Evolutionary conservation across 2,329 filamentous ascomycete genomes (phyloP).

Genomic region (Ophiosphaerella narmari): DNA sequence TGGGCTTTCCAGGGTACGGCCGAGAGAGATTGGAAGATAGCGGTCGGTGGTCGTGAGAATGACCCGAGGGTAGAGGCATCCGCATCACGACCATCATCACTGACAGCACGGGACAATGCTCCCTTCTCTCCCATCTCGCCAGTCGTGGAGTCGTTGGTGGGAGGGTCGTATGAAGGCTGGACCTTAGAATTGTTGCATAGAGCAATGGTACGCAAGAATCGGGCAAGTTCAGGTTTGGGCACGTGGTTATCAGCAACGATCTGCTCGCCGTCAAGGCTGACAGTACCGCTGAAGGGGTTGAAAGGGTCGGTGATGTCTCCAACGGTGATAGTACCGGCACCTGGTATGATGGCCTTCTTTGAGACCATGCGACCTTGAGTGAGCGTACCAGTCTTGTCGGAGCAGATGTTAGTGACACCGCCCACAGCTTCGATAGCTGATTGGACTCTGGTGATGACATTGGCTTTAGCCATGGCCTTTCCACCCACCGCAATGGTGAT

Average conservation of each 20-base stretch:
- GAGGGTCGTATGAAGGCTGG: conserved; percentile 23
- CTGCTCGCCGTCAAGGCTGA: conserved; percentile 34
- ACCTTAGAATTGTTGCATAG: conserved; percentile 48
- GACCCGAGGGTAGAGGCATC: conserved; percentile 38
- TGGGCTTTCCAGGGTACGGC: conserved; percentile 39
- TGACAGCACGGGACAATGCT: conserved; percentile 35
- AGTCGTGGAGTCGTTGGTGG: conserved; percentile 24
- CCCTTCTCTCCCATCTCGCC: conserved; percentile 51
- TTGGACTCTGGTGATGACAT: conserved; percentile 48
- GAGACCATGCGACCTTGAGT: conserved; percentile 49
- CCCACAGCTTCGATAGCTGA: conserved; percentile 48
- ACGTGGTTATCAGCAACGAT: conserved; percentile 31
- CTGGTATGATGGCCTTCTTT: conserved; percentile 44
- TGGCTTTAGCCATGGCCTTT: conserved; percentile 48
- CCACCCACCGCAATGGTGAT: conserved; percentile 63
- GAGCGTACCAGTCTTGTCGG: conserved; percentile 48
- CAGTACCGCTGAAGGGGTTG: conserved; percentile 41
- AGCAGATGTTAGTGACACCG: conserved; percentile 49
- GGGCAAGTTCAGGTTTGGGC: conserved; percentile 23
- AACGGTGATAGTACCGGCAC: conserved; percentile 38
- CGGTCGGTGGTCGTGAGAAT: conserved; percentile 35
- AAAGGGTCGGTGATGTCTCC: conserved; percentile 43
- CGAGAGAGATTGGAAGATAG: conserved; percentile 19
- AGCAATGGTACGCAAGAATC: conserved; percentile 44
- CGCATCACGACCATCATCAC: conserved; percentile 38